Evolutionary conservation across 2,329 filamentous ascomycete species (phyloP).

Genomic region (Beauveria bassiana): DNA sequence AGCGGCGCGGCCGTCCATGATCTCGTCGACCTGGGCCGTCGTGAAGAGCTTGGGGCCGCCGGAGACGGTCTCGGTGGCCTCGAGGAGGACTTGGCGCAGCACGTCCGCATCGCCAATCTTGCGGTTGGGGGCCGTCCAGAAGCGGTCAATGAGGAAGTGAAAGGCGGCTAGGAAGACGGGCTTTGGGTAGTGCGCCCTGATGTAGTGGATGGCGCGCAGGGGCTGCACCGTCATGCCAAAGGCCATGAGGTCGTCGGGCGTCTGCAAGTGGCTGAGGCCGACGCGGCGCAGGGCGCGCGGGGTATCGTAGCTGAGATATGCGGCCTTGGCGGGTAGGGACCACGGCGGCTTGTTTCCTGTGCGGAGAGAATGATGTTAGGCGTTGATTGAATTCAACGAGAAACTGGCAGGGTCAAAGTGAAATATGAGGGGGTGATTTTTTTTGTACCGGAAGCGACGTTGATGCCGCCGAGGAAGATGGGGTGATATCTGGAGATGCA

Average conservation of each 20-base stretch:
- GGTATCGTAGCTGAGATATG: slow-evolving; percentile 41
- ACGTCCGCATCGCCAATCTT: slow-evolving; percentile 52
- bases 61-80: slow-evolving; percentile 20
- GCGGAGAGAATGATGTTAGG: neutral
- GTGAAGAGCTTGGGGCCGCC: slow-evolving; percentile 35
- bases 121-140: slow-evolving; percentile 54
- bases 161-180: slow-evolving; percentile 46
- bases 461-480: slow-evolving; percentile 63
- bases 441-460: slow-evolving; percentile 44
- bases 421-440: neutral
- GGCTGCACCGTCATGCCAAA: slow-evolving; percentile 42
- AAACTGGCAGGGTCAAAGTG: neutral
- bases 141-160: slow-evolving; percentile 46
- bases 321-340: slow-evolving; percentile 59
- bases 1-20: slow-evolving; percentile 46
- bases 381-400: neutral
- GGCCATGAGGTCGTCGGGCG: slow-evolving; percentile 37
- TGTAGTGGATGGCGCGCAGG: slow-evolving; percentile 57
- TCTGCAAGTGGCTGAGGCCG: slow-evolving; percentile 27
- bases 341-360: slow-evolving; percentile 69
- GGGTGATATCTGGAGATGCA: slow-evolving; percentile 54
- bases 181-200: slow-evolving; percentile 50
- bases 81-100: slow-evolving; percentile 33
- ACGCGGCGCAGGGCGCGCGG: slow-evolving; percentile 31
- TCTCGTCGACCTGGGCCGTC: slow-evolving; percentile 41